phyloP scores from a whole-genome alignment of 139 green algal genomes.

The Chlorella sp. region DNA sequence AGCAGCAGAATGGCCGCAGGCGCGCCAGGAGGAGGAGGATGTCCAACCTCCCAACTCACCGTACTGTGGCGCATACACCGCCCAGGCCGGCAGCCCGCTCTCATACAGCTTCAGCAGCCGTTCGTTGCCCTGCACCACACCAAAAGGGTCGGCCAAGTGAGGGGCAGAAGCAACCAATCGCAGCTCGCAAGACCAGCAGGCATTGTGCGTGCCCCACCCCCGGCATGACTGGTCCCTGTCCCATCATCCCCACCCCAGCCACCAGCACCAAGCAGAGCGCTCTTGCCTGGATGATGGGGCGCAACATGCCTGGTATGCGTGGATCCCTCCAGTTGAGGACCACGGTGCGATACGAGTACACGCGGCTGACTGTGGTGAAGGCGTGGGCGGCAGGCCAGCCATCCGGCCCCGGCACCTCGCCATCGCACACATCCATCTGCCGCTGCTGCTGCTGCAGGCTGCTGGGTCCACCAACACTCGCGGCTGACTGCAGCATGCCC shows the following conservation, averaged over 20 bases:
- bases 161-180: too few species aligned
- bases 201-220: too few species aligned
- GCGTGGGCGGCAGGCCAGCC: constrained; percentile 16
- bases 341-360: constrained; percentile 44
- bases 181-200: too few species aligned
- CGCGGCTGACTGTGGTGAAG: constrained; percentile 24
- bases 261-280: too few species aligned
- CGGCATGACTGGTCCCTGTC: too few species aligned
- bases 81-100: constrained; percentile 77
- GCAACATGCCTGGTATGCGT: constrained; percentile 42
- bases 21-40: not conserved
- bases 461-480: not conserved
- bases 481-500: not conserved
- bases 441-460: not conserved
- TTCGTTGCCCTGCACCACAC: constrained; percentile 62
- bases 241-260: too few species aligned
- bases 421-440: not conserved
- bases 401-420: not conserved
- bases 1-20: too few species aligned
- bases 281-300: constrained; percentile 42
- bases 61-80: constrained; percentile 72
- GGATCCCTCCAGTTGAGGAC: constrained; percentile 46
- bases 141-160: too few species aligned
- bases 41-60: not conserved
- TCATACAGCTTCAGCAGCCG: constrained; percentile 84